A percentile compares a stretch with the other conserved stretches of the same genome.
Conservation (phyloP, 768 basidiomycete species). For the Psilocybe subaeruginosa region DNA sequence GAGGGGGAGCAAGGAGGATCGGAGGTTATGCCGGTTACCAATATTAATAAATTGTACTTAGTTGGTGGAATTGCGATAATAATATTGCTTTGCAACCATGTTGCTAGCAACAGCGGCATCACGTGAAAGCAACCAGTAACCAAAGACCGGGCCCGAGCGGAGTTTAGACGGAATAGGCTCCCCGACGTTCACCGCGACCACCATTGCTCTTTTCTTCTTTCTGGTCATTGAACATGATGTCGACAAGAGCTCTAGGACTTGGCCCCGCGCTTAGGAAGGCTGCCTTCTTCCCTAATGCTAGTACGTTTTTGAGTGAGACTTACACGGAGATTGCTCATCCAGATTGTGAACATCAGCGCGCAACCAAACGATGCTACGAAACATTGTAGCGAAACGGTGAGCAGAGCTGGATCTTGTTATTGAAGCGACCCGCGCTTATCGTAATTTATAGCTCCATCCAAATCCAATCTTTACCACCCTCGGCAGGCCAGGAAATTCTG, state of each 20-base stretch:
- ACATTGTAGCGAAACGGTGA: slow-evolving; percentile 47
- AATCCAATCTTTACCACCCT: slow-evolving; percentile 65
- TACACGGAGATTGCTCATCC: slow-evolving; percentile 24
- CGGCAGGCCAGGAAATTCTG: slow-evolving; percentile 63
- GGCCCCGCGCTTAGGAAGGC: slow-evolving; percentile 57
- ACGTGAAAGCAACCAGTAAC: slow-evolving; percentile 20
- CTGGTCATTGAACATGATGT: slow-evolving; percentile 35
- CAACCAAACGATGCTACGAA: slow-evolving; percentile 43
- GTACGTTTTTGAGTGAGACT: slow-evolving; percentile 31
- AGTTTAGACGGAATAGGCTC: slow-evolving; percentile 23
- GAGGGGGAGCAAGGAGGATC: too few relatives aligned
- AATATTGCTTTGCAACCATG: too few relatives aligned
- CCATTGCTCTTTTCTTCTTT: slow-evolving; percentile 3
- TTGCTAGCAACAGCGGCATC: not conserved
- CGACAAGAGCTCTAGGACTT: slow-evolving; percentile 60
- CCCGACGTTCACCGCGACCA: slow-evolving; percentile 25
- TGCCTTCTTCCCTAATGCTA: slow-evolving; percentile 40
- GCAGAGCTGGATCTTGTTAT: slow-evolving; percentile 2
- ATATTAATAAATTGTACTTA: too few relatives aligned
- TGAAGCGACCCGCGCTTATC: not conserved
- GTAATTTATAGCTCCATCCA: slow-evolving; percentile 51
- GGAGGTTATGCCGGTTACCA: too few relatives aligned
- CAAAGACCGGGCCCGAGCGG: slow-evolving; percentile 19
- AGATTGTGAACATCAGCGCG: slow-evolving; percentile 33
- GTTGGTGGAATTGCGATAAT: too few relatives aligned